phyloP scores from a whole-genome alignment of 768 basidiomycete species.

The Boletellus ananiceps region DNA sequence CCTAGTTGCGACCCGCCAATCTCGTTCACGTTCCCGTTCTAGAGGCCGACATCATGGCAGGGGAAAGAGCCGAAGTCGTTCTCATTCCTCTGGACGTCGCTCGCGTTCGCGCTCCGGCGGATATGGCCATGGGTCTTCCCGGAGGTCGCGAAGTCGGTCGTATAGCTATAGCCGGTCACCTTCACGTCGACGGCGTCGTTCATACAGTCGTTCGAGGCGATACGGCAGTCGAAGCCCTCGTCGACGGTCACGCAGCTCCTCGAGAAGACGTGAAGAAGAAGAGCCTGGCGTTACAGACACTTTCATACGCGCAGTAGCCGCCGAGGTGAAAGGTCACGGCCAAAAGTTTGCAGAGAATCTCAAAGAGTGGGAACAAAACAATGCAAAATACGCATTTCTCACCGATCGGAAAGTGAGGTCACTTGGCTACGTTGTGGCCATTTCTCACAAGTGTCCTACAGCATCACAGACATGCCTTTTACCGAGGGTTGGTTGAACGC shows the following conservation, averaged over 20 bases:
- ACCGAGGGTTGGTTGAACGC: conserved; percentile 62
- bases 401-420: conserved; percentile 46
- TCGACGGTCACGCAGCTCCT: conserved; percentile 32
- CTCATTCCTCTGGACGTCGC: conserved; percentile 20
- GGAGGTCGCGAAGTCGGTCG: conserved; percentile 26
- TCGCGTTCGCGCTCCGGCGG: conserved; percentile 34
- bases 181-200: conserved; percentile 39
- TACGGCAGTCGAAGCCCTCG: conserved; percentile 46
- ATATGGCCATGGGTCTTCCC: conserved; percentile 22
- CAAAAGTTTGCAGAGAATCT: conserved; percentile 69
- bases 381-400: conserved; percentile 81
- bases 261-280: conserved; percentile 46
- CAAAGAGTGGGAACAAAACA: conserved; percentile 69
- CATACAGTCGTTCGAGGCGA: conserved; percentile 47
- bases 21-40: conserved; percentile 34
- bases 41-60: conserved; percentile 25
- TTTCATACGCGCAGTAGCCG: conserved; percentile 85
- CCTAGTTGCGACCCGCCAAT: conserved; percentile 23
- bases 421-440: background rate
- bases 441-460: conserved; percentile 25
- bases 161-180: conserved; percentile 33
- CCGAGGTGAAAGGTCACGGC: conserved; percentile 79
- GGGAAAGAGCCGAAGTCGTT: conserved; percentile 25
- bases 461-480: conserved; percentile 71
- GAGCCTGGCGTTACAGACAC: conserved; percentile 63